Percentiles rank a stretch among this genome's conserved stretches.
Evolutionary conservation across 169 alveolate genomes (phyloP).

Genomic region (Cryptosporidium muris): DNA sequence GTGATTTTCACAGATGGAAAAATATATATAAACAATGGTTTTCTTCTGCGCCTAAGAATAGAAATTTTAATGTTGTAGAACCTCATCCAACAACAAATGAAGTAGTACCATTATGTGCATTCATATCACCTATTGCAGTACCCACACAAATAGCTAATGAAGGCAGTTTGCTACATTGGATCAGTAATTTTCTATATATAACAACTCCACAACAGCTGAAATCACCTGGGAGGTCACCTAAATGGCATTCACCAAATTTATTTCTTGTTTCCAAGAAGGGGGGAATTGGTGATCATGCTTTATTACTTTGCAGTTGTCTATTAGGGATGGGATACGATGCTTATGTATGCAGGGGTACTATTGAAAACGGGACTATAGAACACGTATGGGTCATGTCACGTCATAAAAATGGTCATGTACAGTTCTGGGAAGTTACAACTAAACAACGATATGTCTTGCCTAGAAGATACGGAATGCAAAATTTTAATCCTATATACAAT

Average conservation of each 20-base stretch:
- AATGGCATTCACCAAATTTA: slow-evolving; percentile 76
- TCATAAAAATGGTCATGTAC: slow-evolving; percentile 77
- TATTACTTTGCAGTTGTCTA: slow-evolving; percentile 76
- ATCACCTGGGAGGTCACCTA: slow-evolving; percentile 60
- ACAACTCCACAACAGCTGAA: slow-evolving; percentile 72
- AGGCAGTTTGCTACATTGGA: slow-evolving; percentile 79
- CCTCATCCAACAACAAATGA: slow-evolving; percentile 65
- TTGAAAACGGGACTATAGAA: slow-evolving; percentile 75
- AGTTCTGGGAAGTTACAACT: slow-evolving; percentile 80
- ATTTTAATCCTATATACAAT: slow-evolving; percentile 13
- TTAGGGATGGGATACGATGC: slow-evolving; percentile 78
- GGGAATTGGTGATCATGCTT: slow-evolving; percentile 76
- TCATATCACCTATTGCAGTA: slow-evolving; percentile 76
- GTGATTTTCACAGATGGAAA: slow-evolving; percentile 82
- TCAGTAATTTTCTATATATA: slow-evolving; percentile 76
- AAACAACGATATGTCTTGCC: slow-evolving; percentile 76
- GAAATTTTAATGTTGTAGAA: slow-evolving; percentile 50
- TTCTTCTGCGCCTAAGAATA: slow-evolving; percentile 77
- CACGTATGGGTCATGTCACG: slow-evolving; percentile 81
- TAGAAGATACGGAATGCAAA: slow-evolving; percentile 31
- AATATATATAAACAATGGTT: slow-evolving; percentile 80
- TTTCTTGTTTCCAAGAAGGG: slow-evolving; percentile 77
- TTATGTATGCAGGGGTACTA: slow-evolving; percentile 78
- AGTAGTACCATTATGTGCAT: slow-evolving; percentile 71
- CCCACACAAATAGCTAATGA: slow-evolving; percentile 73